Evolutionary conservation across 2,329 filamentous ascomycete species (phyloP).

Genomic region (Pestalotiopsis sp.): DNA sequence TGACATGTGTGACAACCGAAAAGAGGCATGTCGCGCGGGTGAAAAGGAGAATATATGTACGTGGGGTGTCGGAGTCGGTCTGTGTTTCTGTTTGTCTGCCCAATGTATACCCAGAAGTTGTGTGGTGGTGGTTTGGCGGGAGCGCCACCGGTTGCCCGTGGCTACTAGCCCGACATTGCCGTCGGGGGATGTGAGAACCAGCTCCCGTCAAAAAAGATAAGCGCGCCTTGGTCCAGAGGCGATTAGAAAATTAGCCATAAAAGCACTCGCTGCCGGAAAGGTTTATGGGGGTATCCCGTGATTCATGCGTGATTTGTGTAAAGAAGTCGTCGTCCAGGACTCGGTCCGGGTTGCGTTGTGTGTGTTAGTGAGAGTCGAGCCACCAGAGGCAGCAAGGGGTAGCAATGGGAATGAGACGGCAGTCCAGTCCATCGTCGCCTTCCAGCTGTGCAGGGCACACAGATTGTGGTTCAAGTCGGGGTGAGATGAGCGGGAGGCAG

Average conservation of each 20-base stretch:
- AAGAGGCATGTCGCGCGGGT: background rate
- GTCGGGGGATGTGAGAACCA: constrained; percentile 5
- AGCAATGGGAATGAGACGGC: background rate
- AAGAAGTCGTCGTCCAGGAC: constrained; percentile 15
- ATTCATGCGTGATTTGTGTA: constrained; percentile 17
- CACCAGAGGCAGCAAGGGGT: background rate
- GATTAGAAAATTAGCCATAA: constrained; percentile 18
- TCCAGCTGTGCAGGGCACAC: background rate
- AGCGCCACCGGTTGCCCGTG: constrained; percentile 11
- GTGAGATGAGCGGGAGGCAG: background rate
- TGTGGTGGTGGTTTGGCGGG: constrained; percentile 4
- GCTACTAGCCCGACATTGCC: constrained; percentile 1
- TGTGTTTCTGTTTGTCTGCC: background rate
- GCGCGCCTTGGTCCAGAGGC: constrained; percentile 21
- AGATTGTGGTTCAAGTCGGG: background rate
- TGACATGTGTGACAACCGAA: background rate
- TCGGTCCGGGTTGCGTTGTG: constrained; percentile 5
- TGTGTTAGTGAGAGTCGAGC: background rate
- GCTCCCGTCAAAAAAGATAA: constrained; percentile 19
- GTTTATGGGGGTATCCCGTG: constrained; percentile 15
- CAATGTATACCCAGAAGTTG: constrained; percentile 20
- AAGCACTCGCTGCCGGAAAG: constrained; percentile 13
- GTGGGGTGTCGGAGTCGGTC: background rate
- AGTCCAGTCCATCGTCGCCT: background rate
- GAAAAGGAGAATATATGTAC: constrained; percentile 6